Conservation (phyloP, 805 yeast genomes). For the Sugiyamaella floridensis region DNA sequence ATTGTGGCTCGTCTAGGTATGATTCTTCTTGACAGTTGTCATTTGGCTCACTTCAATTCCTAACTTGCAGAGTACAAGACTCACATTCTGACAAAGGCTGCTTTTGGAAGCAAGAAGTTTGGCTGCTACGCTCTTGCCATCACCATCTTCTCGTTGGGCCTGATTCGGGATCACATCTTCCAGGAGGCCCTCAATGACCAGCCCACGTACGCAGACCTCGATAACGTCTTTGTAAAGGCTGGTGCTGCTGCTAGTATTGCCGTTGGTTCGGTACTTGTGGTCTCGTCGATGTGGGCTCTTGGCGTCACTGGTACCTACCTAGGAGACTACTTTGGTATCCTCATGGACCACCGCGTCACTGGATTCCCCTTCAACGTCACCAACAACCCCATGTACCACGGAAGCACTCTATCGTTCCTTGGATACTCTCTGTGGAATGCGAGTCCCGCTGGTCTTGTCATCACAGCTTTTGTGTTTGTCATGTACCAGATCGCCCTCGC, state of each 20-base stretch:
- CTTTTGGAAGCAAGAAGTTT: slow-evolving; percentile 53
- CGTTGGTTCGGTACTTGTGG: slow-evolving; percentile 72
- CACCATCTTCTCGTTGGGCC: slow-evolving; percentile 79
- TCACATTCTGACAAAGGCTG: slow-evolving; percentile 64
- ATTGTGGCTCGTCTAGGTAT: slow-evolving; percentile 65
- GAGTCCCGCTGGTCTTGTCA: slow-evolving; percentile 80
- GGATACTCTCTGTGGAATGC: slow-evolving; percentile 86
- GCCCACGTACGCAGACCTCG: slow-evolving; percentile 53
- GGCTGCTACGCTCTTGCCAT: slow-evolving; percentile 85
- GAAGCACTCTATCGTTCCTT: slow-evolving; percentile 80
- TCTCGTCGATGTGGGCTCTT: slow-evolving; percentile 81
- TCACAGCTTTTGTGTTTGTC: slow-evolving; percentile 62
- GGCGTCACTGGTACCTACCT: slow-evolving; percentile 95
- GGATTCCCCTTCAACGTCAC: slow-evolving; percentile 88
- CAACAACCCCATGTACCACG: slow-evolving; percentile 96
- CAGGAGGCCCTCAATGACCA: slow-evolving; percentile 67
- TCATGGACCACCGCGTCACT: slow-evolving; percentile 84
- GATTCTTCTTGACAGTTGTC: slow-evolving; percentile 13
- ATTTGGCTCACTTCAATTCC: not conserved
- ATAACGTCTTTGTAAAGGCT: slow-evolving; percentile 34
- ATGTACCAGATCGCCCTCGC: slow-evolving; percentile 80
- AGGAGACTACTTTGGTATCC: slow-evolving; percentile 95
- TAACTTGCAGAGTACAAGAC: slow-evolving; percentile 56
- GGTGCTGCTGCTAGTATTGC: slow-evolving; percentile 52
- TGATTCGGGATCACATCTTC: slow-evolving; percentile 66